phyloP scores from a whole-genome alignment of 2,329 filamentous ascomycete genomes.

The Paecilomyces variotii region DNA sequence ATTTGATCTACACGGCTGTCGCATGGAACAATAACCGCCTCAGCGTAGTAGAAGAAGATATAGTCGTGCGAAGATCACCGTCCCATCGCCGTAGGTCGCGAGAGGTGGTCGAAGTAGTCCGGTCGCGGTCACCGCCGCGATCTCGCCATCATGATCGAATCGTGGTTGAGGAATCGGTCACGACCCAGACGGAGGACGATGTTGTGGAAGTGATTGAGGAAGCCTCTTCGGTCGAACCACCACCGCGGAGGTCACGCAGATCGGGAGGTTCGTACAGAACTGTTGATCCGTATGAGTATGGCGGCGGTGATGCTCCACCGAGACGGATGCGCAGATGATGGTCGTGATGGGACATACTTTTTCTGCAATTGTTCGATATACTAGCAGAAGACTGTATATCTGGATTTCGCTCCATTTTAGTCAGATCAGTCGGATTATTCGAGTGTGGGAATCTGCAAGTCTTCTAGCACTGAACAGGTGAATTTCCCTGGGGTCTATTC shows the following conservation, averaged over 20 bases:
- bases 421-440: neutral
- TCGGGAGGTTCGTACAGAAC: conserved; percentile 39
- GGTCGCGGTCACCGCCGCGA: conserved; percentile 11
- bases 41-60: conserved; percentile 20
- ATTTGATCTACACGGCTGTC: conserved; percentile 38
- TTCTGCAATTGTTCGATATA: neutral
- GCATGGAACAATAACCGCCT: conserved; percentile 9
- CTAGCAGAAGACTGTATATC: neutral
- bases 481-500: neutral
- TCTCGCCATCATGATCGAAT: conserved; percentile 15
- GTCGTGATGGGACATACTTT: conserved; percentile 3
- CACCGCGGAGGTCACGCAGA: conserved; percentile 28
- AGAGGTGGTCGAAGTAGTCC: conserved; percentile 28
- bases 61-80: conserved; percentile 7
- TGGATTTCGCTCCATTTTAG: neutral
- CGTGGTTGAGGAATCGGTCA: conserved; percentile 26
- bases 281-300: conserved; percentile 38
- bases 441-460: neutral
- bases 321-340: conserved; percentile 12
- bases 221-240: conserved; percentile 31
- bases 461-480: neutral
- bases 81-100: conserved; percentile 9
- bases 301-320: conserved; percentile 18
- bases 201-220: conserved; percentile 55
- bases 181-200: conserved; percentile 35